phyloP scores from a whole-genome alignment of 768 basidiomycete species.

The Trichaptum fuscoviolaceum region DNA sequence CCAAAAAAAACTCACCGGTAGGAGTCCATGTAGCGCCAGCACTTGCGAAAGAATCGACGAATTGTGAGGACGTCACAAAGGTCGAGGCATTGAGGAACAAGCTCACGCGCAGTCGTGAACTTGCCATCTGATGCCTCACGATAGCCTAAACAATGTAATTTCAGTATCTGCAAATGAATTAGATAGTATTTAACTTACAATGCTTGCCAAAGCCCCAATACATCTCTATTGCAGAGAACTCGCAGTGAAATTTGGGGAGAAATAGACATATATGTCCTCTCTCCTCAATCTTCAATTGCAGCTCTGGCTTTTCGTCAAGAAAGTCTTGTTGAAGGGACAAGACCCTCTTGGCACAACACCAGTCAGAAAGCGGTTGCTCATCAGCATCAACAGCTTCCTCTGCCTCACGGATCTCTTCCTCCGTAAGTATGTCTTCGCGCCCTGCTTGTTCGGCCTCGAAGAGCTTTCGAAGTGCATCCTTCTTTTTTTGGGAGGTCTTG shows the following conservation, averaged over 20 bases:
- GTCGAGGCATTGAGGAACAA: constrained; percentile 21
- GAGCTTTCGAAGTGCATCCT: constrained; percentile 13
- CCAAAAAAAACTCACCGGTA: constrained; percentile 9
- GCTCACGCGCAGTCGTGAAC: constrained; percentile 14
- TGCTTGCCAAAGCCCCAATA: constrained; percentile 9
- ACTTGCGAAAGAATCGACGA: constrained; percentile 14
- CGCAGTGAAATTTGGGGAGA: not conserved
- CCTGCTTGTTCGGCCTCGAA: constrained; percentile 12
- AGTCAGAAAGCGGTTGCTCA: not conserved
- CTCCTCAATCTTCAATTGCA: constrained; percentile 8
- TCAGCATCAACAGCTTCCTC: not conserved
- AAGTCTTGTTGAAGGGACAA: constrained; percentile 9
- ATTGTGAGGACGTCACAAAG: constrained; percentile 15
- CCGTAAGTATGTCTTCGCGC: constrained; percentile 5
- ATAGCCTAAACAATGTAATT: constrained; percentile 13
- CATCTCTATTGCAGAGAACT: constrained; percentile 4
- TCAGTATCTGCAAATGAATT: not conserved
- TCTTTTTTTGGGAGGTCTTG: constrained; percentile 14
- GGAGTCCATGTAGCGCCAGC: constrained; percentile 14
- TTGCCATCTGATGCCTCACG: constrained; percentile 9
- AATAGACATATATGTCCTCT: constrained; percentile 9
- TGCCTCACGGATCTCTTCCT: not conserved
- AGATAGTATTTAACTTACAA: constrained; percentile 4
- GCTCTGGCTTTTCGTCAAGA: constrained; percentile 6
- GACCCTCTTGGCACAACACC: constrained; percentile 10